Percentiles rank a stretch among this genome's conserved stretches.
These are phyloP conservation scores for Juncus effusus DNA, from an alignment of 176 grass and related monocot genomes.

Conservation along the genomic window DNA sequence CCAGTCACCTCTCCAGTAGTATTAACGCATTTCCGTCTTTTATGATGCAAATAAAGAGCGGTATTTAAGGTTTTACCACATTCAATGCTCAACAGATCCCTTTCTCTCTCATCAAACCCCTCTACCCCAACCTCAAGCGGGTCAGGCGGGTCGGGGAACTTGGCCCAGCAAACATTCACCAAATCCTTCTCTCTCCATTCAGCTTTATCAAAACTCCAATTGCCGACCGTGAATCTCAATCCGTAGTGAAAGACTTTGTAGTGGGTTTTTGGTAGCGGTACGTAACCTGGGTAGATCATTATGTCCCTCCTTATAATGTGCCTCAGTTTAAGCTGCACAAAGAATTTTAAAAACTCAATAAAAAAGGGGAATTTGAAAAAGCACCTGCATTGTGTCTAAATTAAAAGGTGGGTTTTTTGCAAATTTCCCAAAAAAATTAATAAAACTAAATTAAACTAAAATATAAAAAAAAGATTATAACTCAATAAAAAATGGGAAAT, in stretches of 20 bases:
- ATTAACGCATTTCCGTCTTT: constrained; percentile 45
- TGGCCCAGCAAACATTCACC: constrained; percentile 82
- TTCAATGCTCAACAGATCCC: constrained; percentile 89
- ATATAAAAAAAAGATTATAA: too few relatives aligned
- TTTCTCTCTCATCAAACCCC: constrained; percentile 47
- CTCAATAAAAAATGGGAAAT: too few relatives aligned
- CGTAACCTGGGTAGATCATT: constrained; percentile 90
- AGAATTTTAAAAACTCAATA: neutral
- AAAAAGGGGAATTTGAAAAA: too few relatives aligned
- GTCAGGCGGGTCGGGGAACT: constrained; percentile 88
- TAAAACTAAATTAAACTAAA: too few relatives aligned
- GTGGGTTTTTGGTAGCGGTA: constrained; percentile 46
- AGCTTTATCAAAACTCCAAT: constrained; percentile 98
- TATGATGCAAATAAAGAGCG: constrained; percentile 78
- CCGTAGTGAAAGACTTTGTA: constrained; percentile 96
- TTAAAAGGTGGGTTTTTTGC: too few relatives aligned
- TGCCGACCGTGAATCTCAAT: constrained; percentile 77
- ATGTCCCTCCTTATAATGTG: constrained; percentile 85
- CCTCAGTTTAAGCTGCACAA: constrained; percentile 65
- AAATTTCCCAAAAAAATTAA: too few relatives aligned
- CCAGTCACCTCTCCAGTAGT: constrained; percentile 24
- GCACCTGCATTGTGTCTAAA: too few relatives aligned
- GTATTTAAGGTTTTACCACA: constrained; percentile 72
- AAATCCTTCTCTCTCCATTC: constrained; percentile 74
- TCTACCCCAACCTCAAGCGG: constrained; percentile 41